Base-by-base conservation (phyloP, 2,329 filamentous ascomycete species). In the Fusarium torreyae region DNA sequence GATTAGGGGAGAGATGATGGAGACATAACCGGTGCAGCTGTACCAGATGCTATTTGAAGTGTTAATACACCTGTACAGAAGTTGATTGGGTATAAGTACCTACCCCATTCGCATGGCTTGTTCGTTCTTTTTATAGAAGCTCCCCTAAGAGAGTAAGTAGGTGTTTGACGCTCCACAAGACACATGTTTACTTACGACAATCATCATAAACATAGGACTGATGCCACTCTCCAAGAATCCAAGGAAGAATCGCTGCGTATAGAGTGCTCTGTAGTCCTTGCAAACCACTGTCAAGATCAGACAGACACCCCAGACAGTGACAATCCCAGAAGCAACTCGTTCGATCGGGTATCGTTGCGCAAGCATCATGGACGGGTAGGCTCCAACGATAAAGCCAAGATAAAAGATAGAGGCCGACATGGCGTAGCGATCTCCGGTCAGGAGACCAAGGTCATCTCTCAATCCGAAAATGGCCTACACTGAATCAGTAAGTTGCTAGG, bases 141-240 rank as follows among this genome's bases (percentile, higher is more conserved):
- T 73, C 8, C 74, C 74, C 69, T 72, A 51, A 8, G 22, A 8
- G 18, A 22, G 26, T 56, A 11, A 50, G 34, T 33, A 15, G 10
- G 18, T 42, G 38, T 20, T 3, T 20, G 18, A 20, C 18, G 18
- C 18, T 20, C 14, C 14, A 42, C 15, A 20, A 14, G 13, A 24
- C 3, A 10, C 11, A 15, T 6, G 15, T 7, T 6, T 7, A 66
- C 70, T 60, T 45, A 73, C 77, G 3, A 86, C 81, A 43, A 87
- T 85, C 51, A 86, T 80, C 80, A 88, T 87, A 61, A 87, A 88
- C 44, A 85, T 85, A 0, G 87, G 88, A 1, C 84, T 86, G 36
- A 89, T 84, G 22, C 86, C 83, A 4, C 80, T 81, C 70, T 89
- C 88, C 1, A 89, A 74, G 7, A 88, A 80, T 0, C 88, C 88